These are phyloP conservation scores for Aspergillus sp. DNA, from an alignment of 2,329 filamentous ascomycete species.

Conservation along the genomic window DNA sequence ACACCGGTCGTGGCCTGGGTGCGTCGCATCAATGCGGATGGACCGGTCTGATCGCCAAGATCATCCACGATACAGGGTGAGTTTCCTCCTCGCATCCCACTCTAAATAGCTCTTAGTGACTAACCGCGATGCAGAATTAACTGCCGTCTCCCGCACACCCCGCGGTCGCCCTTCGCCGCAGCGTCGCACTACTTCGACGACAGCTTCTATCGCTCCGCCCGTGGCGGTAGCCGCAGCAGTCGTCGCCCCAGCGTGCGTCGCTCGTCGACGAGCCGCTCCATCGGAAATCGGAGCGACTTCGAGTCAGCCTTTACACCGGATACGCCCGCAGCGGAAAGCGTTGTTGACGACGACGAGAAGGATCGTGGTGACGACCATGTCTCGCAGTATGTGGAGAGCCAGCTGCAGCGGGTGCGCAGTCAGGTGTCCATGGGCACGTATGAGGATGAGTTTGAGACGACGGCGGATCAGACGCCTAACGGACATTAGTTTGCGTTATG, in stretches of 20 bases:
- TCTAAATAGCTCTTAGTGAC: slow-evolving; percentile 41
- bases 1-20: slow-evolving; percentile 82
- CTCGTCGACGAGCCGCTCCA: slow-evolving; percentile 78
- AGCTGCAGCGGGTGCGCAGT: slow-evolving; percentile 71
- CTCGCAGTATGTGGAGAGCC: slow-evolving; percentile 76
- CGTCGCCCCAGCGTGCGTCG: slow-evolving; percentile 63
- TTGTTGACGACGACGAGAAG: slow-evolving; percentile 31
- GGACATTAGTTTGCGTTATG: slow-evolving; percentile 13
- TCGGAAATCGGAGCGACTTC: slow-evolving; percentile 81
- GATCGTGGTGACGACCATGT: slow-evolving; percentile 63
- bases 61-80: slow-evolving; percentile 97
- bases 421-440: slow-evolving; percentile 52
- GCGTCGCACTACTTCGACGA: slow-evolving; percentile 97
- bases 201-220: slow-evolving; percentile 62
- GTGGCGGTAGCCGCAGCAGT: slow-evolving; percentile 34
- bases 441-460: slow-evolving; percentile 63
- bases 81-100: slow-evolving; percentile 28
- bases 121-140: slow-evolving; percentile 59
- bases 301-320: slow-evolving; percentile 44
- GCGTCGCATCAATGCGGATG: slow-evolving; percentile 95
- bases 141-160: slow-evolving; percentile 89
- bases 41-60: slow-evolving; percentile 91
- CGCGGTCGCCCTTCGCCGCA: slow-evolving; percentile 77
- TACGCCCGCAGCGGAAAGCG: slow-evolving; percentile 29
- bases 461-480: slow-evolving; percentile 45